These are phyloP conservation scores for Daldinia grandis DNA, from an alignment of 495 filamentous ascomycete genomes.

Conservation along the genomic window DNA sequence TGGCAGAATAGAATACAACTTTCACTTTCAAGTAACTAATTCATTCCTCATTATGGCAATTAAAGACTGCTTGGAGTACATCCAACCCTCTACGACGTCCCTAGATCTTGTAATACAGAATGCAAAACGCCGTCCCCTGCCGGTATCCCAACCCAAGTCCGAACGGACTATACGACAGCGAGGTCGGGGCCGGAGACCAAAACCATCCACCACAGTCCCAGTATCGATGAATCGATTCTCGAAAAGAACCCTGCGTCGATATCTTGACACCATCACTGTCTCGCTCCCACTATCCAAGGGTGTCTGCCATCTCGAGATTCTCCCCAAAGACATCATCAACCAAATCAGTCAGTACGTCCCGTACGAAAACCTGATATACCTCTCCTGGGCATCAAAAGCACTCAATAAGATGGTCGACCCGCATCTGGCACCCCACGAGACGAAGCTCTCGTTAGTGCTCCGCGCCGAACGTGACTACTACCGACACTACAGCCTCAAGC, in stretches of 20 bases:
- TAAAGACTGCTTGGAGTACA: not conserved
- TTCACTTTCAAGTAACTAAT: not conserved
- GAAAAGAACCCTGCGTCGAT: conserved; percentile 5
- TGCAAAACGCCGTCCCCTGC: not conserved
- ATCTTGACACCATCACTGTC: conserved; percentile 7
- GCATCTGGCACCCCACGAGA: conserved; percentile 24
- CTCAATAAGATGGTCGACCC: conserved; percentile 25
- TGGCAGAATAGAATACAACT: not conserved
- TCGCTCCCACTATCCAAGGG: conserved; percentile 4
- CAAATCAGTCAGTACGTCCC: conserved; percentile 26
- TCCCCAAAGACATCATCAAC: conserved; percentile 24
- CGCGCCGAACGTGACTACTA: conserved; percentile 41
- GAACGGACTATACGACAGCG: not conserved
- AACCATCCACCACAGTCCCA: not conserved
- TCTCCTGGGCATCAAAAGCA: conserved; percentile 12
- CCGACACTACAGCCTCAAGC: conserved; percentile 20
- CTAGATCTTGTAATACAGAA: not conserved
- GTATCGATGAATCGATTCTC: conserved; percentile 17
- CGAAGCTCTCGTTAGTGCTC: conserved; percentile 30
- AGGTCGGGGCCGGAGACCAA: not conserved
- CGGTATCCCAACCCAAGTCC: not conserved
- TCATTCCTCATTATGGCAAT: conserved; percentile 9
- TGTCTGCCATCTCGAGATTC: conserved; percentile 5
- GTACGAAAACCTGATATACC: conserved; percentile 30
- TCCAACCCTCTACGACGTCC: not conserved